Base-by-base conservation (phyloP, 768 basidiomycete genomes). In the Podaxis rugospora region DNA sequence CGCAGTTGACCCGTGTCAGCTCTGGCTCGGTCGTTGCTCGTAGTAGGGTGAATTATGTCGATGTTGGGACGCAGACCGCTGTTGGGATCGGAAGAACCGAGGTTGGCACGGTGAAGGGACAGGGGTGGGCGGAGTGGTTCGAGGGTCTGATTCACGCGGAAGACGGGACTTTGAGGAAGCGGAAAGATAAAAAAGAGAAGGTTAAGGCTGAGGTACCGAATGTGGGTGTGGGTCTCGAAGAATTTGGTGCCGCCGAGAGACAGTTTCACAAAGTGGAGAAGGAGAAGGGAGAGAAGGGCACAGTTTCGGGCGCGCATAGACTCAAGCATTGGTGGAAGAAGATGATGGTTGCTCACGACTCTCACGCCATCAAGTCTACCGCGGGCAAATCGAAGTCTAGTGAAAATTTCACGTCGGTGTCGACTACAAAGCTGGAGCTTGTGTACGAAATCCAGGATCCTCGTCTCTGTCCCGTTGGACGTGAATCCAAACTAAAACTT, bases 311-410 rank as follows among this genome's bases (percentile, higher is more conserved):
- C 13, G 73, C 81, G 4, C 77, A 80, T 50, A 83, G 78, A 63
- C 68, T 89, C 49, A 87, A 83, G 64, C 77, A 81, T 4, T 89
- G 88, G 88, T 71, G 86, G 66, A 84, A 80, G 72, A 83, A 81
- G 63, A 87, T 87, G 63, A 75, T 88, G 28, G 65, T 73, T 6
- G 68, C 74, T n/a, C 59, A 64, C 2, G 75, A 77, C 23, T 46
- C 54, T 44, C 44, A 16, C 28, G 11, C 50, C 14, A 32, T 18
- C 55, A 25, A 21, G 21, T n/a, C 65, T 73, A 1, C 57, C 68
- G 2, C 46, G 1, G 54, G 39, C 39, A 59, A 52, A 36, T 59
- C 58, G 10, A 46, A 32, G 5, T 60, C 59, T 2, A 44, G 46
- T 4, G 59, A 60, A 21, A 60, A 60, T 16, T 10, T 54, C 7